Evolutionary conservation across 2,329 filamentous ascomycete genomes (phyloP), one percentile per base, ranked within the genome.

Genomic region (Hymenoscyphus linearis): DNA sequence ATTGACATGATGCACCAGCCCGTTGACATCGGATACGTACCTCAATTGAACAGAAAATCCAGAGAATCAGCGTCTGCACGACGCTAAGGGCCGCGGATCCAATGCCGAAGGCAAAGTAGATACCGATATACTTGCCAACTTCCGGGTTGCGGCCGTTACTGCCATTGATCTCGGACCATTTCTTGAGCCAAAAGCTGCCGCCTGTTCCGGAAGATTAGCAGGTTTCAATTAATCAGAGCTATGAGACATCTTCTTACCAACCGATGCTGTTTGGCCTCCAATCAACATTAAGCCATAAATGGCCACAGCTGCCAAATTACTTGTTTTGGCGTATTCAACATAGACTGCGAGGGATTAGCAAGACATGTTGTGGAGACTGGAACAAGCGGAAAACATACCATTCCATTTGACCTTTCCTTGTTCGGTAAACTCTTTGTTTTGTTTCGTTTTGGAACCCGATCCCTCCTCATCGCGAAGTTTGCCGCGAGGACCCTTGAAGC

Each of bases 41-140:
- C 84, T 99, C 95, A 65, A 99, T 99, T 4, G 95, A 98, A 78
- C 96, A 99, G 78, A 99, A 98, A 67, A 99, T 98, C 95, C 95
- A 99, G 31, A 99, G 81, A 66, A 99, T 92, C 68, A 99, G 79
- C 5, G 93, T 98, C 76, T 98, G 95, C 34, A 96, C 72, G 50
- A 98, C 91, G 2, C 96, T 93, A 65, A 99, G 80, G 52, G 85
- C 82, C 47, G 95, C 89, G 27, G 90, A 88, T 35, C 93, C 93
- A 57, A 99, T 84, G 55, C 95, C 96, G 75, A 99, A 90, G 16
- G 89, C 91, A 76, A 99, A 95, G 77, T 99, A 99, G 66, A 99
- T 85, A 61, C 93, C 91, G 71, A 99, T 90, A 72, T 92, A 99
- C 75, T 91, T 96, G 68, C 89, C 93, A 62, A 96, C 84, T 40